A percentile compares a stretch with the other conserved stretches of the same genome.
phyloP scores from a whole-genome alignment of 2,329 filamentous ascomycete species.

The Tolypocladium ophioglossoides region DNA sequence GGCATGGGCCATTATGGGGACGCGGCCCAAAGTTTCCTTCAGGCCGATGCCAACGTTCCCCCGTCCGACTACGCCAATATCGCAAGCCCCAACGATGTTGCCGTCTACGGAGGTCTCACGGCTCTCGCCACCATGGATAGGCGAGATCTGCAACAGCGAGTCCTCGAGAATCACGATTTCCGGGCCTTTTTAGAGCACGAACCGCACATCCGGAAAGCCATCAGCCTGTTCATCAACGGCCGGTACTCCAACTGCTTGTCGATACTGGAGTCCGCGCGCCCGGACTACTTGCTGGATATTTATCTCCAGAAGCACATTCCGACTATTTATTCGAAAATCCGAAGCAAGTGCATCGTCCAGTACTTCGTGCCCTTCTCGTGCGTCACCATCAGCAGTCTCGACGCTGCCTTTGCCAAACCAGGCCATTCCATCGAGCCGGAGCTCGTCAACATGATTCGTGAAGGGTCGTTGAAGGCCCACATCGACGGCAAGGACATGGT shows the following conservation, averaged over 20 bases:
- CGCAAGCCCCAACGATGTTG: slow-evolving; percentile 76
- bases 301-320: slow-evolving; percentile 68
- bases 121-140: slow-evolving; percentile 86
- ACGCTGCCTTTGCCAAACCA: slow-evolving; percentile 59
- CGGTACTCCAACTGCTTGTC: slow-evolving; percentile 79
- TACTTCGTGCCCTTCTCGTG: slow-evolving; percentile 87
- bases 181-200: slow-evolving; percentile 84
- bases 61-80: slow-evolving; percentile 57
- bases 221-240: slow-evolving; percentile 79
- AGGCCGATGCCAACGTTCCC: slow-evolving; percentile 39
- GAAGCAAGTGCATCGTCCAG: slow-evolving; percentile 85
- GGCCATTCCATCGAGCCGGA: slow-evolving; percentile 60
- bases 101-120: slow-evolving; percentile 82
- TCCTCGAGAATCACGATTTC: slow-evolving; percentile 74
- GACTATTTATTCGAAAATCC: slow-evolving; percentile 61
- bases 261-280: slow-evolving; percentile 69
- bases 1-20: slow-evolving; percentile 39
- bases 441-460: slow-evolving; percentile 66
- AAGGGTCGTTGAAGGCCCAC: slow-evolving; percentile 60
- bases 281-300: slow-evolving; percentile 85
- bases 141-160: slow-evolving; percentile 57
- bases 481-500: slow-evolving; percentile 76
- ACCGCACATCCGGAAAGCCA: slow-evolving; percentile 85
- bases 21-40: slow-evolving; percentile 63
- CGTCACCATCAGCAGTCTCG: slow-evolving; percentile 71